Base-by-base conservation (phyloP, 2,329 filamentous ascomycete genomes). In the Aspergillus hortae region DNA sequence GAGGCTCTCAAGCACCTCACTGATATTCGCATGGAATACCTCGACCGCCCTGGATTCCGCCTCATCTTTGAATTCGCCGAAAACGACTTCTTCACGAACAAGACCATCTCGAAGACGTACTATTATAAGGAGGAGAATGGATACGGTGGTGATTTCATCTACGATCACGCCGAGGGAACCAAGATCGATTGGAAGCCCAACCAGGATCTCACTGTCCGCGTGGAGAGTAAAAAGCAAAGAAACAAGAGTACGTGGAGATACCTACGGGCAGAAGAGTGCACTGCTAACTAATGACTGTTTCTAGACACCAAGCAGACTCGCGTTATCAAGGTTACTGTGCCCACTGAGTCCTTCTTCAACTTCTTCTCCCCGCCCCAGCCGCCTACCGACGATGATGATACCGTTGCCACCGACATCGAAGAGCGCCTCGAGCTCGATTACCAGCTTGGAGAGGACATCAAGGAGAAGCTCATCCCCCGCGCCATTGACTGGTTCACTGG, bases 401-500 rank as follows among this genome's bases (percentile, higher is more conserved):
- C 89, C 46, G 86, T 88, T 55, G 85, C 88, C 50, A 88, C 87
- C 47, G 94, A 99, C 71, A 95, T 99, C 48, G 94, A 99, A 80
- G 92, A 96, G 76, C 92, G 94, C 59, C 84, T 99, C 51, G 94
- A 99, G 79, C 86, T 99, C 48, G 94, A 99, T 77, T 99, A 97
- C 75, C 92, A 97, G 77, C 86, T 99, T 42, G 94, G 94, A 61
- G 94, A 99, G 80, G 94, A 99, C 70, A 96, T 99, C 78, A 99
- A 99, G 80, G 94, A 99, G 83, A 99, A 99, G 80, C 83, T 99
- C 60, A 99, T 99, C 63, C 94, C 94, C 59, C 91, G 92, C 63
- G 94, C 95, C 52, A 94, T 99, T 66, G 94, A 99, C 77, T 99
- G 94, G 94, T 99, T 99, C 74, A 99, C 94, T 48, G 94, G 94